These are phyloP conservation scores for Brassica balearica DNA, from an alignment of 441 rosid genomes.

Conservation along the genomic window DNA sequence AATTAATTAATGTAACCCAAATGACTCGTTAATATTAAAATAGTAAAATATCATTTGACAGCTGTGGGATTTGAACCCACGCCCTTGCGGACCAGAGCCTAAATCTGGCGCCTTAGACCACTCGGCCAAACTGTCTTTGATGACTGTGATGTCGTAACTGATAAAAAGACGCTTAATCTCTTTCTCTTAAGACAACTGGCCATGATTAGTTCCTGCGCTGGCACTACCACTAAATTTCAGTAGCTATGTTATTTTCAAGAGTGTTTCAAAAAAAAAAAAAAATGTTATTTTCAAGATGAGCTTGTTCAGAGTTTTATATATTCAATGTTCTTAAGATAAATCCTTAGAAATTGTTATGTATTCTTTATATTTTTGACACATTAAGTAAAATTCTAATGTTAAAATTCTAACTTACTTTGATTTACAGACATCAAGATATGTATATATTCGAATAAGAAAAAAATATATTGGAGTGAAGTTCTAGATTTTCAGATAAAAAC, in stretches of 20 bases:
- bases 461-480: too few species aligned
- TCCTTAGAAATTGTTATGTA: background rate
- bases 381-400: background rate
- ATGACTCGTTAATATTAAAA: too few species aligned
- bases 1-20: too few species aligned
- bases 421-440: background rate
- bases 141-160: too few species aligned
- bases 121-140: constrained; percentile 87
- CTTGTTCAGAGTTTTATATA: background rate
- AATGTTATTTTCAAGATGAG: background rate
- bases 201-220: background rate
- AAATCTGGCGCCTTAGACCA: constrained; percentile 99
- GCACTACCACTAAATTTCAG: background rate
- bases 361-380: background rate
- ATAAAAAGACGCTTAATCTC: too few species aligned
- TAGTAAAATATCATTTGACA: constrained; percentile 44
- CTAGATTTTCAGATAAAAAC: too few species aligned
- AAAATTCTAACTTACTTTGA: background rate
- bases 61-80: constrained; percentile 99
- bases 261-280: too few species aligned
- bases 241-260: background rate
- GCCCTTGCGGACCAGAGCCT: constrained; percentile 99
- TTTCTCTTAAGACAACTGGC: too few species aligned
- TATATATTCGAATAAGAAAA: too few species aligned
- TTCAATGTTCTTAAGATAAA: background rate